Base-by-base conservation (phyloP, 2,329 filamentous ascomycete genomes). In the Aspergillus calidoustus region DNA sequence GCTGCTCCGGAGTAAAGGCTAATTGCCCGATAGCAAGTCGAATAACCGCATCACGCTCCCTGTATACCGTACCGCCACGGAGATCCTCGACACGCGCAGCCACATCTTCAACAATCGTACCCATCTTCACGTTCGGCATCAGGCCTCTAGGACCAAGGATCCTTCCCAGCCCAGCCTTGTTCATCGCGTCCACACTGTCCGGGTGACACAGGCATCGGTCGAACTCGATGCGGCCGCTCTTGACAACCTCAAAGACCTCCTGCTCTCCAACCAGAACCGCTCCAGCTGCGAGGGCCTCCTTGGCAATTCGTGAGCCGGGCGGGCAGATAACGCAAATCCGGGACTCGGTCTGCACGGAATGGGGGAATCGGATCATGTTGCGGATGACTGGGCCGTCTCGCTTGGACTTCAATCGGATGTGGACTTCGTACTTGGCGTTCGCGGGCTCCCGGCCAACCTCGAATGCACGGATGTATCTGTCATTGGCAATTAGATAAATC, bases 11-110 rank as follows among this genome's bases (percentile, higher is more conserved):
- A 7, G 92, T 91, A 79, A 96, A 96, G 1, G 87, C 90, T 73
- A 99, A 79, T 80, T 97, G 93, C 5, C 94, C 95, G 64, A 99
- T 86, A n/a, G 93, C 89, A 83, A 98, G 86, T 62, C 93, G 85
- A 59, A 99, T 87, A 31, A 95, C 91, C 17, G 93, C 95, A 67
- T 89, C 79, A 68, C 90, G 86, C 81, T 99, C 95, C 74, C 92
- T 88, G 80, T 97, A 99, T 69, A 93, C 88, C 57, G 89, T 91
- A 57, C 89, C 92, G 64, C 94, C 93, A 15, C 92, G 87, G 78
- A 97, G 88, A 68, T 94, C 91, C 71, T 86, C 87, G 71, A 99
- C 91, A 38, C 88, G 85, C n/a, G 83, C 78, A 57, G 85, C 85
- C 17, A 97, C 86, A 74, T 96, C 90, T 72, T 86, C 89, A 25